Evolutionary conservation across 331 rosid genomes (phyloP).

Genomic region (Quercus tomentella): DNA sequence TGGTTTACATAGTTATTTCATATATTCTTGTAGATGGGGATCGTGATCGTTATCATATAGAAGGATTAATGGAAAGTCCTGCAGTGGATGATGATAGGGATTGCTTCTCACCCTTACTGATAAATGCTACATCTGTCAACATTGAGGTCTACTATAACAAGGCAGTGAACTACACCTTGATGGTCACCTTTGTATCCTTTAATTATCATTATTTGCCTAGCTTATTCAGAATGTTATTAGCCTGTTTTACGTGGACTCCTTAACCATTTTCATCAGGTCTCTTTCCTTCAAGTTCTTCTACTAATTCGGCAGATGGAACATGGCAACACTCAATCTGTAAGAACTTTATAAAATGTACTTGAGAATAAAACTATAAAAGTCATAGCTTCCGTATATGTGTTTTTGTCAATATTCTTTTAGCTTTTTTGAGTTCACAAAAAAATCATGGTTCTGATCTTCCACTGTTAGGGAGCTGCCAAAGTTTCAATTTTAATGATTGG

Average conservation of each 20-base stretch:
- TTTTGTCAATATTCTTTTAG: conserved; percentile 2
- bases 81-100: conserved; percentile 72
- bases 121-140: conserved; percentile 82
- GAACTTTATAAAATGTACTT: conserved; percentile 15
- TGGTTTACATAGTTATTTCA: conserved; percentile 19
- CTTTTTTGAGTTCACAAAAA: background rate
- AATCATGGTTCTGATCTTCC: conserved; percentile 22
- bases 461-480: conserved; percentile 89
- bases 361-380: background rate
- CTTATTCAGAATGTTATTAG: conserved; percentile 15
- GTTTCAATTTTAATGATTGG: conserved; percentile 89
- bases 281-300: conserved; percentile 90
- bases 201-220: conserved; percentile 3
- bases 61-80: conserved; percentile 92
- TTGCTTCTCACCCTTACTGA: conserved; percentile 73
- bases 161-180: conserved; percentile 93
- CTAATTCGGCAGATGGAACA: conserved; percentile 97
- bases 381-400: background rate
- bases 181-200: conserved; percentile 99
- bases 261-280: conserved; percentile 48
- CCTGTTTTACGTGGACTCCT: conserved; percentile 39
- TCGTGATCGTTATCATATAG: conserved; percentile 56
- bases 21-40: conserved; percentile 50
- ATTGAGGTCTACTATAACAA: conserved; percentile 88
- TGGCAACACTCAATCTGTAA: conserved; percentile 95